Evolutionary conservation across 352 stramenopile genomes (phyloP), one percentile per base, ranked within the genome.

Genomic region (Globisporangium iwayamae): DNA sequence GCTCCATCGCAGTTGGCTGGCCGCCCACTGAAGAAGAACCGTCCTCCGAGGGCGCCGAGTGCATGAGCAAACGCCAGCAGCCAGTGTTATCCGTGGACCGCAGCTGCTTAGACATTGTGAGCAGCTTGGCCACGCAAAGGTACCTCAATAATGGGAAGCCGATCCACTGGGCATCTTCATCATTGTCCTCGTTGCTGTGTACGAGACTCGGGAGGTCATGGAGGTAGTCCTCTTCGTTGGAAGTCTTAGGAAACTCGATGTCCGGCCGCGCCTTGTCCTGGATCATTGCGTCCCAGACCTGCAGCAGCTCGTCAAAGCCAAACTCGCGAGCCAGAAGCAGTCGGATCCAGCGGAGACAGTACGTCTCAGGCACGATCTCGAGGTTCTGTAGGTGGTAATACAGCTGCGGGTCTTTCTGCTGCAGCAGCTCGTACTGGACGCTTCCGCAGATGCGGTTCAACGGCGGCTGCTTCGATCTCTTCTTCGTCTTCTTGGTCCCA

Each of bases 321-420:
- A 87, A 94, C 62, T 94, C 86, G 1, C 86, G 77, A n/a, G 83
- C 83, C 48, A 94, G 85, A 1, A 94, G 56, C 28, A 94, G 73
- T 0, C 86, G 86, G 16, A 93, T 77, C 86, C 86, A 94, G 10
- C 86, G 75, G 18, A 93, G 67, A 32, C 86, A 93, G 67, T 94
- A 93, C 36, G 83, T 93, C 58, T 93, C 83, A 1, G 86, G 86
- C 0, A 89, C 72, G 54, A 93, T 90, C 10, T 93, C 81, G 43
- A 93, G 66, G 62, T 94, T 90, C 52, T 89, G 74, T 9, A 94
- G 62, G 34, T 94, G 84, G 45, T 89, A 92, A 55, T 82, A 90
- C 20, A 94, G 62, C 51, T 94, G 81, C n/a, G 86, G 86, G 25
- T 94, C 84, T 25, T 83, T 89, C 56, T 93, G 76, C 46, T 89